Evolutionary conservation across 2,329 filamentous ascomycete genomes (phyloP), one percentile per base, ranked within the genome.

Genomic region (Rutstroemia sp.): DNA sequence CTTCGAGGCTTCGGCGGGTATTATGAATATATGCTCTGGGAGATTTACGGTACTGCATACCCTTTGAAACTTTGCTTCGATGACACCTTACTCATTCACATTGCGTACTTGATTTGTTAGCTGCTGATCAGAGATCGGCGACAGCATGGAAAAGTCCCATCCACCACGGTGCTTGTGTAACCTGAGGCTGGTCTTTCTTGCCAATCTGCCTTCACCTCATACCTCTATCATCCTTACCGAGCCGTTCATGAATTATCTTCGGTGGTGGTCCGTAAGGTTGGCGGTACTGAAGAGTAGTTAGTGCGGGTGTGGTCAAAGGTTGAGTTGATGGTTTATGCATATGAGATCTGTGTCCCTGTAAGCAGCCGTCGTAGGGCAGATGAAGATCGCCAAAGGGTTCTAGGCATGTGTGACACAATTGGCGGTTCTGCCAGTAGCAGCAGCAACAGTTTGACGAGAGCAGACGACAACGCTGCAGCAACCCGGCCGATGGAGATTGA

Each of bases 381-480:
- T 61, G 59, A 56, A 38, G 60, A 63, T 63, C 61, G 57, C 34
- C 57, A 48, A 51, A 46, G 54, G 53, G 55, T 49, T 54, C 57
- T n/a, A 37, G 9, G 19, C 19, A 47, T 45, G 42, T 57, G 42
- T 52, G 23, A 54, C 52, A 42, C 25, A 9, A 41, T 27, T 46
- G 42, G 42, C 10, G 19, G 10, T 45, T 45, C 19, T 45, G 42
- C 8, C 21, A 6, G 21, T 46, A 21, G 25, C 23, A 48, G n/a
- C n/a, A 51, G 23, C 16, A 46, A 2, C 6, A 34, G 10, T 30
- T 21, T 30, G 48, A 54, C 8, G 10, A 21, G 5, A 34, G 30
- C 10, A 23, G 44, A 46, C 23, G 38, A 41, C 17, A 41, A 30
- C 27, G 8, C 27, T 30, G 27, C 27, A 30, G 27, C 27, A 30